Evolutionary conservation across 352 stramenopile genomes (phyloP), one percentile per base, ranked within the genome.

Genomic region (Pythium vanterpoolii): DNA sequence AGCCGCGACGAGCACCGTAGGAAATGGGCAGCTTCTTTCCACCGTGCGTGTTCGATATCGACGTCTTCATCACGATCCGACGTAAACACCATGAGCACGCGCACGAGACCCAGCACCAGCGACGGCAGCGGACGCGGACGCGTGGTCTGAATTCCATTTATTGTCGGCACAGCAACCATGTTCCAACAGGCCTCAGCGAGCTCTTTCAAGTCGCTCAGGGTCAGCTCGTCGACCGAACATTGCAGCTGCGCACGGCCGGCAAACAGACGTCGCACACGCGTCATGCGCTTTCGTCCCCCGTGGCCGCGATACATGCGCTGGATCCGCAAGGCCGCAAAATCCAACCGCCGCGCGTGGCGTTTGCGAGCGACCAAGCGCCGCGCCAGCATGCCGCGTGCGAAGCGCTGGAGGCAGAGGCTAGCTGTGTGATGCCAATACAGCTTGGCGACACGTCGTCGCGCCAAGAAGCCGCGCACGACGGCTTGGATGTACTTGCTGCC

Each of bases 401-500:
- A 56, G 1, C 83, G 74, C 56, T 94, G 85, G 24, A 94, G 50
- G 5, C 81, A 36, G 1, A 91, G 23, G 0, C 78, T 79, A 4
- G 85, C 83, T 14, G 72, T 62, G n/a, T 74, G 76, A n/a, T 76
- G 62, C 71, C 72, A 86, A 56, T 87, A 94, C 53, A 93, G 52
- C 40, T 79, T 81, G 0, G 77, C 77, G 0, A 91, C 81, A 3
- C 76, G 71, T 0, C 83, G 72, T 5, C 85, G 78, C 0, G 72
- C 74, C 13, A 93, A 65, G 28, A 91, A 94, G 0, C 85, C 85
- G 1, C 85, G 80, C 6, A 84, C 69, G 2, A 67, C 76, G 0
- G 85, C 74, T 38, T 96, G 81, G 48, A 96, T 94, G 49, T 81
- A 91, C 19, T 77, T 88, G 56, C 83, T 92, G 26, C 78, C 71